Percentiles rank a stretch among this genome's conserved stretches.
Conservation (phyloP, 2,329 filamentous ascomycete genomes). For the Colletotrichum truncatum region DNA sequence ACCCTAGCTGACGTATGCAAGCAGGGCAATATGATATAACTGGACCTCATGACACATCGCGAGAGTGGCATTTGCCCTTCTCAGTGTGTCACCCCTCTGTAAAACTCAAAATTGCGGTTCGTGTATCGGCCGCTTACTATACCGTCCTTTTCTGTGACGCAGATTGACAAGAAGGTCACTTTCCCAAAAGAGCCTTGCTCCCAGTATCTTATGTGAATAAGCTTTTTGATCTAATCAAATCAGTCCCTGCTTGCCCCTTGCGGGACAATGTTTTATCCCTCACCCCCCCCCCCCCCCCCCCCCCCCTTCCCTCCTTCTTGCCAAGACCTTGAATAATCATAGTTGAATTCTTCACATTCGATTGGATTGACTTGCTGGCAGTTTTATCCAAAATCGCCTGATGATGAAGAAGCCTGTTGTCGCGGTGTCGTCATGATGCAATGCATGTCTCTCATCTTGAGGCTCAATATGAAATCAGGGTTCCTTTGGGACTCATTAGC, state of each 20-base stretch:
- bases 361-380: neutral
- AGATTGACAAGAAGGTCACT: neutral
- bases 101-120: slow-evolving; percentile 29
- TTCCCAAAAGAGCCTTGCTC: slow-evolving; percentile 15
- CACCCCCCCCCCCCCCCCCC: neutral
- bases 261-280: neutral
- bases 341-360: neutral
- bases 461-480: neutral
- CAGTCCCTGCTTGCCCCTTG: neutral
- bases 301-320: no score
- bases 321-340: neutral
- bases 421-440: neutral
- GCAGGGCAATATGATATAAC: slow-evolving; percentile 11
- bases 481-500: neutral
- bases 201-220: slow-evolving; percentile 7
- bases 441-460: neutral
- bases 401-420: neutral
- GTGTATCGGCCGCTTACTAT: slow-evolving; percentile 16
- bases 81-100: slow-evolving; percentile 15
- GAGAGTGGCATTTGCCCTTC: slow-evolving; percentile 14
- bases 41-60: slow-evolving; percentile 19
- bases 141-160: neutral
- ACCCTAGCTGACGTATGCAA: slow-evolving; percentile 27
- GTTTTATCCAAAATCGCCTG: neutral
- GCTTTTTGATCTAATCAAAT: slow-evolving; percentile 29